A percentile compares a stretch with the other conserved stretches of the same genome.
phyloP scores from a whole-genome alignment of 768 basidiomycete genomes.

The Boletellus ananiceps region DNA sequence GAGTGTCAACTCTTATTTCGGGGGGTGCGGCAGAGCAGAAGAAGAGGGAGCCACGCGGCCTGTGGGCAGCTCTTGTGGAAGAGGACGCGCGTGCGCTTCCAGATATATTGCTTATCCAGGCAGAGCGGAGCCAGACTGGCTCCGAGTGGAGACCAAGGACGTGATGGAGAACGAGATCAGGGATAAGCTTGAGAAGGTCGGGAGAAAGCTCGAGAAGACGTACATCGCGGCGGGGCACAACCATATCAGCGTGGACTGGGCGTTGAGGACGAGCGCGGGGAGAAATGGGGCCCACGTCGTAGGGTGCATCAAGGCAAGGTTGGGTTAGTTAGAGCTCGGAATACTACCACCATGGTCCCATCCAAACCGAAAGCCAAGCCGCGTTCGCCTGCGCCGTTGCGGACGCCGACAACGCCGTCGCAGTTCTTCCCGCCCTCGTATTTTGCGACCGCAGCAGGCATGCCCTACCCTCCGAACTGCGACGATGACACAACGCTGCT shows the following conservation, averaged over 20 bases:
- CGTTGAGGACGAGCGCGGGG: constrained; percentile 50
- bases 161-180: constrained; percentile 39
- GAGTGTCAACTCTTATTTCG: constrained; percentile 28
- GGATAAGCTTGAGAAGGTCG: constrained; percentile 29
- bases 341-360: constrained; percentile 9
- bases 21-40: constrained; percentile 37
- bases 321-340: constrained; percentile 6
- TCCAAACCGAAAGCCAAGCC: constrained; percentile 32
- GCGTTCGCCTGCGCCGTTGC: constrained; percentile 40
- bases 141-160: constrained; percentile 32
- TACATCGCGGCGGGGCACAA: constrained; percentile 52
- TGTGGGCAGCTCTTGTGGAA: constrained; percentile 37
- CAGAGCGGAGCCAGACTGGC: constrained; percentile 51
- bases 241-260: constrained; percentile 54
- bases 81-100: constrained; percentile 40
- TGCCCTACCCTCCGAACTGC: constrained; percentile 17
- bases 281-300: constrained; percentile 36
- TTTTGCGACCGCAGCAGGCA: constrained; percentile 49
- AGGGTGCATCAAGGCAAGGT: constrained; percentile 7
- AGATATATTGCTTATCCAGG: constrained; percentile 43
- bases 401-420: constrained; percentile 23
- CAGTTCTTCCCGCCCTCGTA: constrained; percentile 50
- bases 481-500: constrained; percentile 1
- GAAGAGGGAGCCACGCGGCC: constrained; percentile 37
- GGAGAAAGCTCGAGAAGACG: constrained; percentile 20